These are phyloP conservation scores for Pyricularia sp. DNA, from an alignment of 2,329 filamentous ascomycete genomes.

Conservation along the genomic window DNA sequence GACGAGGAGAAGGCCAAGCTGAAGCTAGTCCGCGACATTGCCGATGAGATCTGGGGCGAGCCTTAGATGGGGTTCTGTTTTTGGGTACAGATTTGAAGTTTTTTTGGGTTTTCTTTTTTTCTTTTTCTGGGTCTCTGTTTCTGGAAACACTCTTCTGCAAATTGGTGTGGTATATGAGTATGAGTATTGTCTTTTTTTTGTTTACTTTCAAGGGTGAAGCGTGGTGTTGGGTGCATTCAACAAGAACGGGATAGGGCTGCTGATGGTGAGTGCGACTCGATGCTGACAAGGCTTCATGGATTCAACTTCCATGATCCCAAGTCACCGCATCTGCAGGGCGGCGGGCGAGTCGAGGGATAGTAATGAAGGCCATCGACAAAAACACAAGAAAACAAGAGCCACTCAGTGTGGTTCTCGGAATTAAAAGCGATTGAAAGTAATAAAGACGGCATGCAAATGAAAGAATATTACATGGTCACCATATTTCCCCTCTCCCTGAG, in stretches of 20 bases:
- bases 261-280: not conserved
- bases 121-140: not conserved
- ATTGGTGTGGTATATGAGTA: not conserved
- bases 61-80: constrained; percentile 14
- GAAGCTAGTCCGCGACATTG: constrained; percentile 59
- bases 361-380: not conserved
- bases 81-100: not conserved
- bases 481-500: too few species aligned
- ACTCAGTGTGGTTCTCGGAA: not conserved
- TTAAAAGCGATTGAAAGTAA: not conserved
- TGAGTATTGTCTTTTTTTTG: not conserved
- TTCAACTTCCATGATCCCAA: constrained; percentile 8
- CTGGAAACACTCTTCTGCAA: not conserved
- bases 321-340: not conserved
- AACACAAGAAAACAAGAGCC: not conserved
- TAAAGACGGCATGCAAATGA: not conserved
- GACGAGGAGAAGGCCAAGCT: constrained; percentile 69
- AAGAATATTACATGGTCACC: not conserved
- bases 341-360: not conserved
- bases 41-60: constrained; percentile 60
- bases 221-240: constrained; percentile 1
- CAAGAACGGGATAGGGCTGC: not conserved
- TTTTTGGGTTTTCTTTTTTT: not conserved
- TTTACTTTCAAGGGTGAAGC: not conserved
- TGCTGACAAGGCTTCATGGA: constrained; percentile 1